Conservation (phyloP, 2,329 filamentous ascomycete species). For the Ceratocystiopsis brevicomis region DNA sequence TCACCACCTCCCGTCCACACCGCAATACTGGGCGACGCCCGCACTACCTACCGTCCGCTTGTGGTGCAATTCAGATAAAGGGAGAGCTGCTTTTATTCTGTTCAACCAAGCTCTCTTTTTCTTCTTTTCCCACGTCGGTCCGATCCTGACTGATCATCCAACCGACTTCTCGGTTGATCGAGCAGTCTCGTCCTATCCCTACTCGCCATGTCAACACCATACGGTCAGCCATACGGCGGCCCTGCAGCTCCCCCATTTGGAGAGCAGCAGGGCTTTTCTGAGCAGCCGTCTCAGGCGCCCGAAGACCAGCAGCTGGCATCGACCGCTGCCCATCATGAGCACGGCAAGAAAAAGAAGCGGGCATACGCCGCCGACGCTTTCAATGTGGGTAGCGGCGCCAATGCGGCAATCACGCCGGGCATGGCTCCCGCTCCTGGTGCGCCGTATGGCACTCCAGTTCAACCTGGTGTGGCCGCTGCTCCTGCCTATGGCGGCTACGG, state of each 20-base stretch:
- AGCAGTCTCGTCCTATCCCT: slow-evolving; percentile 2
- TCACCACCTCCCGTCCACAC: no score
- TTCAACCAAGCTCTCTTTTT: background rate
- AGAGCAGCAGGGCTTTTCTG: slow-evolving; percentile 17
- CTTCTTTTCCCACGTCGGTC: background rate
- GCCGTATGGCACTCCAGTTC: slow-evolving; percentile 28
- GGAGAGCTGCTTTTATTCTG: no score
- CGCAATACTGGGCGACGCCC: no score
- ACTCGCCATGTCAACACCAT: slow-evolving; percentile 36
- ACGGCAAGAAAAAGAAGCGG: slow-evolving; percentile 71
- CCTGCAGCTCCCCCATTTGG: slow-evolving; percentile 19
- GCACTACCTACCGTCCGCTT: no score
- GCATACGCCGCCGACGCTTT: slow-evolving; percentile 89
- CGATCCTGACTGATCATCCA: background rate
- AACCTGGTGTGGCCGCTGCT: slow-evolving; percentile 15
- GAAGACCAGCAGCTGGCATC: slow-evolving; percentile 20
- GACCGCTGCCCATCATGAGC: slow-evolving; percentile 19
- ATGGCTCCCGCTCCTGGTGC: slow-evolving; percentile 17
- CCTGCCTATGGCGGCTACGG: slow-evolving; percentile 42
- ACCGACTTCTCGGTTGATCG: background rate
- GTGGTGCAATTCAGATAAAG: no score
- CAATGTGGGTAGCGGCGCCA: slow-evolving; percentile 76
- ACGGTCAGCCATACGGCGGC: slow-evolving; percentile 18
- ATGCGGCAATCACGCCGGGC: slow-evolving; percentile 39
- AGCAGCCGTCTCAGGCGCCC: slow-evolving; percentile 8